Conservation (phyloP, 2,329 filamentous ascomycete species). For the Aschersonia sp. region DNA sequence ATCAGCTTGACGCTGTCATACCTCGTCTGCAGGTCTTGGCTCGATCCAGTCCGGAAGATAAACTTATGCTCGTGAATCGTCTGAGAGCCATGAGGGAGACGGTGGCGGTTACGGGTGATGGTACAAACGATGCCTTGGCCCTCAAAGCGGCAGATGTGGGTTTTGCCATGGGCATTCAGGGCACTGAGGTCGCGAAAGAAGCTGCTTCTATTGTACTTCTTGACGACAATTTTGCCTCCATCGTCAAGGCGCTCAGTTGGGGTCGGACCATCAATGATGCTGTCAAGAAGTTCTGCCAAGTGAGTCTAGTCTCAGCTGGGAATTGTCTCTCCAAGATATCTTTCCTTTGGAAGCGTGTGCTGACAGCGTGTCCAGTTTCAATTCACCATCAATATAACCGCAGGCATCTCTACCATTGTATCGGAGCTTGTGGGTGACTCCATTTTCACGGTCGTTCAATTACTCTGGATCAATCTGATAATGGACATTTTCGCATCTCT, state of each 20-base stretch:
- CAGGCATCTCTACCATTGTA: slow-evolving; percentile 47
- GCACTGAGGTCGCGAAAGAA: slow-evolving; percentile 52
- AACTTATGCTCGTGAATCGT: slow-evolving; percentile 47
- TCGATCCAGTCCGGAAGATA: slow-evolving; percentile 55
- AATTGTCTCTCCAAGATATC: not conserved
- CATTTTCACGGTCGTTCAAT: slow-evolving; percentile 46
- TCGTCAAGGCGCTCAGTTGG: slow-evolving; percentile 48
- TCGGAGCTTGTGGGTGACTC: slow-evolving; percentile 41
- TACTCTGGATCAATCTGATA: slow-evolving; percentile 55
- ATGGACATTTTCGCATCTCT: slow-evolving; percentile 57
- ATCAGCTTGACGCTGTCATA: slow-evolving; percentile 34
- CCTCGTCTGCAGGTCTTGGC: slow-evolving; percentile 53
- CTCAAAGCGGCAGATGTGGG: slow-evolving; percentile 52
- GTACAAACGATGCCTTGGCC: slow-evolving; percentile 51
- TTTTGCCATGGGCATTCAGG: slow-evolving; percentile 53
- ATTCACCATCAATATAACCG: slow-evolving; percentile 56
- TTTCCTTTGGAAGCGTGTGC: not conserved
- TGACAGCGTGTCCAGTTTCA: slow-evolving; percentile 26
- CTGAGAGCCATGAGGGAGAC: slow-evolving; percentile 51
- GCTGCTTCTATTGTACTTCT: slow-evolving; percentile 50
- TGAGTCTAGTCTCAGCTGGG: slow-evolving; percentile 7
- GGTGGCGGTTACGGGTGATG: slow-evolving; percentile 52
- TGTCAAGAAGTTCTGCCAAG: slow-evolving; percentile 49
- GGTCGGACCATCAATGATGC: slow-evolving; percentile 48
- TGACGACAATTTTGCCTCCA: slow-evolving; percentile 51